phyloP scores from a whole-genome alignment of 371 early-diverging fungal genomes.

The Chytridium lagenaria region DNA sequence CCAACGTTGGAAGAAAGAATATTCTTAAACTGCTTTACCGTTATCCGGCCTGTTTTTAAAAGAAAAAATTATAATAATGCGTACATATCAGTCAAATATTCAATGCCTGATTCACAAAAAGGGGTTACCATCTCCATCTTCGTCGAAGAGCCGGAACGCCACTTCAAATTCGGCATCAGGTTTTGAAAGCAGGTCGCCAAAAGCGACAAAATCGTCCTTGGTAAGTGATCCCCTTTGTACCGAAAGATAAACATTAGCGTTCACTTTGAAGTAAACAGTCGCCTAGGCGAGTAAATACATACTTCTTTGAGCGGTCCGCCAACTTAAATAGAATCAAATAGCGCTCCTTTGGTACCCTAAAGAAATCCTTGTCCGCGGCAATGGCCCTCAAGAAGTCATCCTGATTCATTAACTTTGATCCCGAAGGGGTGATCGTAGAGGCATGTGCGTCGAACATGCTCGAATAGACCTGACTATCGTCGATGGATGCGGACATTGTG shows the following conservation, averaged over 20 bases:
- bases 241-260: neutral
- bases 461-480: neutral
- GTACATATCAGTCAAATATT: too few relatives aligned
- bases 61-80: too few relatives aligned
- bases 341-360: neutral
- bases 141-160: conserved; percentile 66
- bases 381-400: conserved; percentile 10
- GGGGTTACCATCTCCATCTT: conserved; percentile 12
- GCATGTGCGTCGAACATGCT: neutral
- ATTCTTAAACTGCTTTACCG: conserved; percentile 70
- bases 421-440: neutral
- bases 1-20: conserved; percentile 67
- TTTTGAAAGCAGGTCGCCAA: conserved; percentile 72
- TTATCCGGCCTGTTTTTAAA: conserved; percentile 40
- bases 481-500: neutral
- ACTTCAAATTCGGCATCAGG: conserved; percentile 86
- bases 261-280: neutral
- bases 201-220: conserved; percentile 73
- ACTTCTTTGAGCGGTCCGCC: conserved; percentile 12
- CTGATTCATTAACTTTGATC: neutral
- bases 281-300: neutral
- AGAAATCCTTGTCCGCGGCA: conserved; percentile 13
- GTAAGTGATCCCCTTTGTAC: neutral
- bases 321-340: neutral
- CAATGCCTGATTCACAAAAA: too few relatives aligned